These are phyloP conservation scores for Entomortierella lignicola DNA, from an alignment of 192 early-diverging fungal genomes.

Conservation along the genomic window DNA sequence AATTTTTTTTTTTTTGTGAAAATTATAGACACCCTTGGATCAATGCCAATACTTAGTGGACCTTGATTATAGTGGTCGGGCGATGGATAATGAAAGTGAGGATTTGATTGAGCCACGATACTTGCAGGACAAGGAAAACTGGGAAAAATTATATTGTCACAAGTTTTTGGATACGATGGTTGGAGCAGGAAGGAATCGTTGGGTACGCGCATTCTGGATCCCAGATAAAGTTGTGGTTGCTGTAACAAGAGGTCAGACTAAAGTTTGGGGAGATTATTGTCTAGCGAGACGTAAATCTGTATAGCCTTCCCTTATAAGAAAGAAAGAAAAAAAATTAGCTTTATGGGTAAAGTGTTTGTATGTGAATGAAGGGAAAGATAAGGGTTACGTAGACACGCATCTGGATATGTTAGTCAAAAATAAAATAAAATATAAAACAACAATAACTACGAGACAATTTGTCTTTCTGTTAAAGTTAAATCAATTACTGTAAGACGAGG, in stretches of 20 bases:
- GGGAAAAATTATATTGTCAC: slow-evolving; percentile 69
- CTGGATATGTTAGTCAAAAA: no score
- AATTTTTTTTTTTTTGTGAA: neutral
- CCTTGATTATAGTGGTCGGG: slow-evolving; percentile 45
- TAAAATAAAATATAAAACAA: no score
- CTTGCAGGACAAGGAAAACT: slow-evolving; percentile 62
- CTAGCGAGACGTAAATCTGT: slow-evolving; percentile 46
- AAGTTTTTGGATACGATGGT: slow-evolving; percentile 71
- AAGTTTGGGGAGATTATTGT: slow-evolving; percentile 73
- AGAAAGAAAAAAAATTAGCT: no score
- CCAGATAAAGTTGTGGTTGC: slow-evolving; percentile 52
- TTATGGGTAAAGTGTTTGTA: no score
- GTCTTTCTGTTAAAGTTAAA: no score
- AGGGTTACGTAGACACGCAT: no score
- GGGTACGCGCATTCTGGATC: slow-evolving; percentile 68
- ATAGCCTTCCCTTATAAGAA: no score
- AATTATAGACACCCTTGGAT: slow-evolving; percentile 34
- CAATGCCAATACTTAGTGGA: slow-evolving; percentile 49
- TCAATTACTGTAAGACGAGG: no score
- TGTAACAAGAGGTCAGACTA: slow-evolving; percentile 51
- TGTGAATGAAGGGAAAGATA: no score
- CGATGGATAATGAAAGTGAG: neutral
- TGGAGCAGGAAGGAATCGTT: slow-evolving; percentile 52
- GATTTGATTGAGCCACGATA: slow-evolving; percentile 61
- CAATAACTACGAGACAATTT: no score